Conservation (phyloP, 352 stramenopile genomes). For the Pythium rhizo-oryzae region DNA sequence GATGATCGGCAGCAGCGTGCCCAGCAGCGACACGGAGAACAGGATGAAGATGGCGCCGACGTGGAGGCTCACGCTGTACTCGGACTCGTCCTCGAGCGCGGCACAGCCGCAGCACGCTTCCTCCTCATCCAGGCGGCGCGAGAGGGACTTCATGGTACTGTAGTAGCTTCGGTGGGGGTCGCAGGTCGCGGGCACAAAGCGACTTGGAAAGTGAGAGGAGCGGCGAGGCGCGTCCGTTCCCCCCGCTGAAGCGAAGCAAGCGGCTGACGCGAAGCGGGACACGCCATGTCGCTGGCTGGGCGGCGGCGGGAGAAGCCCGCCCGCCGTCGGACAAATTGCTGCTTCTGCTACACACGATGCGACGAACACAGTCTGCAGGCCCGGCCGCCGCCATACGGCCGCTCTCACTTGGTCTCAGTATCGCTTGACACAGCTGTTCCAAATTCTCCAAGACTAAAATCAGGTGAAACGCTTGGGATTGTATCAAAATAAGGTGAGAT, state of each 20-base stretch:
- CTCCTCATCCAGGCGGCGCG: background rate
- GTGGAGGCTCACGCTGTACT: constrained; percentile 58
- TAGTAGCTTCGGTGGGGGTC: background rate
- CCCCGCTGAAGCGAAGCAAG: background rate
- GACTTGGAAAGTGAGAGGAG: too few species aligned
- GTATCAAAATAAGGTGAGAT: background rate
- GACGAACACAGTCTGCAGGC: background rate
- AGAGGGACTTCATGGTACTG: background rate
- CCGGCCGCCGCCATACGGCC: background rate
- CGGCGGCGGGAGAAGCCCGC: too few species aligned
- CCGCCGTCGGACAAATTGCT: background rate
- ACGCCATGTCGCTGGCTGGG: background rate
- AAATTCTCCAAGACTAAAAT: background rate
- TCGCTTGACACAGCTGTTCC: background rate
- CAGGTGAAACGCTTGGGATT: background rate
- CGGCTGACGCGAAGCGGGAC: background rate
- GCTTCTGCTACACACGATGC: background rate
- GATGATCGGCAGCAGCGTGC: constrained; percentile 50
- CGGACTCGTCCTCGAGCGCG: constrained; percentile 31
- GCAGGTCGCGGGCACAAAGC: too few species aligned
- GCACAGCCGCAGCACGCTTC: constrained; percentile 49
- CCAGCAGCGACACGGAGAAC: constrained; percentile 47
- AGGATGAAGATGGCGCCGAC: constrained; percentile 42
- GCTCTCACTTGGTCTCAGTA: background rate
- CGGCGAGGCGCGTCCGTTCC: too few species aligned